Conservation (phyloP, 2,329 filamentous ascomycete genomes). For the Peltaster fructicola region DNA sequence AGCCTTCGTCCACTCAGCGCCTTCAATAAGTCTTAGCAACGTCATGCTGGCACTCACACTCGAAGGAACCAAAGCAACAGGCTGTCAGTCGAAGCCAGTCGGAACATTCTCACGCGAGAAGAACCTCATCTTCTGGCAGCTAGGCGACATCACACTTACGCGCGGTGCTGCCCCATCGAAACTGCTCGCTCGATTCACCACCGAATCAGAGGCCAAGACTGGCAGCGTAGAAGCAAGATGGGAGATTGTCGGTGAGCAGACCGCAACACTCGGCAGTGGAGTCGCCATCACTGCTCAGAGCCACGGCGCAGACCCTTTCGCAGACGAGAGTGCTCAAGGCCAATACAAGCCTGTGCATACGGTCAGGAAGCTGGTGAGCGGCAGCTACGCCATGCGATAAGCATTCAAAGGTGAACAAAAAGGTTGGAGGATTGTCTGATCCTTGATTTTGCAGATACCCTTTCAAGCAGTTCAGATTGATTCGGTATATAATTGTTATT, state of each 20-base stretch:
- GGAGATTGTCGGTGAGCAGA: constrained; percentile 43
- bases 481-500: too few relatives aligned
- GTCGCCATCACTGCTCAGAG: constrained; percentile 24
- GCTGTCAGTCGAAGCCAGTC: constrained; percentile 59
- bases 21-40: constrained; percentile 48
- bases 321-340: constrained; percentile 35
- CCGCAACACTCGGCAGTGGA: constrained; percentile 36
- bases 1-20: constrained; percentile 31
- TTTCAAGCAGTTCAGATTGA: too few relatives aligned
- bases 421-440: neutral
- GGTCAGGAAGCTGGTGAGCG: constrained; percentile 51
- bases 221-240: constrained; percentile 71
- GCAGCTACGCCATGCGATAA: too few relatives aligned
- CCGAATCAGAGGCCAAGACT: constrained; percentile 51
- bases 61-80: constrained; percentile 43
- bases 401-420: neutral
- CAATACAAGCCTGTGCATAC: constrained; percentile 51
- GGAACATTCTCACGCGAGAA: constrained; percentile 68
- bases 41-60: constrained; percentile 57
- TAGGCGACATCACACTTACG: constrained; percentile 53
- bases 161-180: constrained; percentile 45
- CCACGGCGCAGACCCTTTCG: constrained; percentile 47
- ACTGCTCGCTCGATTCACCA: constrained; percentile 67
- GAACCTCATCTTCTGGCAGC: constrained; percentile 61
- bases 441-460: too few relatives aligned